Conservation (phyloP, 2,329 filamentous ascomycete species). For the Pezicula radicicola region DNA sequence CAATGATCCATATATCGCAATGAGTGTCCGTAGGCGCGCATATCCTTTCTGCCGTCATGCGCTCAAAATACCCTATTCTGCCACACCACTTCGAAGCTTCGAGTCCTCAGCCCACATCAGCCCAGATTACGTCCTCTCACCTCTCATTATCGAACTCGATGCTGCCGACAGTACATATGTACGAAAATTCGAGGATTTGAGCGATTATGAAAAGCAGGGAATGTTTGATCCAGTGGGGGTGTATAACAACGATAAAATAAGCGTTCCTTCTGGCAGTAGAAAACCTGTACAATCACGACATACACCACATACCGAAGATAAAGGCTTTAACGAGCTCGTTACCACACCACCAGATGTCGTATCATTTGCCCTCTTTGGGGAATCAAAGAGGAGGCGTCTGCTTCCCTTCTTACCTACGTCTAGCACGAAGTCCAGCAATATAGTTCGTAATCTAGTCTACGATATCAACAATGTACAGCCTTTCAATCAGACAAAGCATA, state of each 20-base stretch:
- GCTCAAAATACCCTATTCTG: not conserved
- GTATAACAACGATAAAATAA: not conserved
- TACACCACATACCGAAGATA: not conserved
- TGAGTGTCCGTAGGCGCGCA: slow-evolving; percentile 6
- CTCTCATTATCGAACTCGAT: slow-evolving; percentile 50
- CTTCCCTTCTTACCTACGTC: too few species aligned
- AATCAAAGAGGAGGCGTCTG: not conserved
- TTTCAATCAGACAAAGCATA: too few species aligned
- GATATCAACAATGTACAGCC: too few species aligned
- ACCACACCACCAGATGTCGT: slow-evolving; percentile 17
- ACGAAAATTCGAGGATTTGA: slow-evolving; percentile 25
- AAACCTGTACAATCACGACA: not conserved
- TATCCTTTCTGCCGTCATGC: slow-evolving; percentile 11
- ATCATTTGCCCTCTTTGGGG: slow-evolving; percentile 17
- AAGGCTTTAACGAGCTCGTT: not conserved
- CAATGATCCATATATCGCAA: not conserved
- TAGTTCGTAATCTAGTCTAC: too few species aligned
- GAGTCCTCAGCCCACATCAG: slow-evolving; percentile 5
- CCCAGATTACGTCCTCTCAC: slow-evolving; percentile 31
- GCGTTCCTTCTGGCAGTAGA: not conserved
- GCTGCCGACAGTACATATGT: slow-evolving; percentile 42
- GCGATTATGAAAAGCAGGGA: slow-evolving; percentile 2
- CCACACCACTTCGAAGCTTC: slow-evolving; percentile 6
- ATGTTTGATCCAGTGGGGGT: not conserved
- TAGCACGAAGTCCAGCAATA: too few species aligned